These are phyloP conservation scores for Citrus medica DNA, from an alignment of 345 rosid species.

Conservation along the genomic window DNA sequence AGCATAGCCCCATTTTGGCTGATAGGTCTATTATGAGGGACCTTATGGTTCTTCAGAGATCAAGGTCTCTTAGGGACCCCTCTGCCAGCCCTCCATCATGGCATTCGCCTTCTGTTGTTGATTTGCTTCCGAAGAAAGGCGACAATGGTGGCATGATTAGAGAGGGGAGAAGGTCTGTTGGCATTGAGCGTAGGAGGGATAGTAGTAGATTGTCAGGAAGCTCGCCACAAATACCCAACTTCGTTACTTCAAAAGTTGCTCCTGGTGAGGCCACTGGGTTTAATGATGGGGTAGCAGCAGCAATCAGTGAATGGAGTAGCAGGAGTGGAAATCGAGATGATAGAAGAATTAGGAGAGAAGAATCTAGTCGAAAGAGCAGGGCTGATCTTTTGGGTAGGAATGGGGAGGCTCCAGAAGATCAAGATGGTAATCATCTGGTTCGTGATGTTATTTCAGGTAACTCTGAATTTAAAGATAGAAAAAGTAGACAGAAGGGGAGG, in stretches of 20 bases:
- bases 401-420: slow-evolving; percentile 32
- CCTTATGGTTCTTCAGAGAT: slow-evolving; percentile 82
- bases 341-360: slow-evolving; percentile 71
- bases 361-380: slow-evolving; percentile 52
- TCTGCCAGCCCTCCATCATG: slow-evolving; percentile 86
- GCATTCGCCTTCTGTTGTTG: slow-evolving; percentile 72
- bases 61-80: slow-evolving; percentile 89
- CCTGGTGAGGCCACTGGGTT: slow-evolving; percentile 39
- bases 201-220: slow-evolving; percentile 58
- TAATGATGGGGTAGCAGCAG: slow-evolving; percentile 23
- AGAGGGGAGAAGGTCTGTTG: slow-evolving; percentile 68
- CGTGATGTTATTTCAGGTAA: slow-evolving; percentile 44
- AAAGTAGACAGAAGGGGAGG: slow-evolving; percentile 51
- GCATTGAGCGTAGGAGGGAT: slow-evolving; percentile 43
- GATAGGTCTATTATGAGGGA: slow-evolving; percentile 92
- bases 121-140: slow-evolving; percentile 58
- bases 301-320: slow-evolving; percentile 46
- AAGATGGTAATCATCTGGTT: slow-evolving; percentile 34
- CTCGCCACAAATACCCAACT: slow-evolving; percentile 51
- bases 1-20: slow-evolving; percentile 75
- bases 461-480: slow-evolving; percentile 47
- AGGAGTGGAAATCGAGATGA: slow-evolving; percentile 49
- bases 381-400: slow-evolving; percentile 33
- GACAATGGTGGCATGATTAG: slow-evolving; percentile 36
- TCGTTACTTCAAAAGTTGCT: slow-evolving; percentile 58